These are phyloP conservation scores for Eucalyptus curtisii DNA, from an alignment of 345 rosid genomes.

Conservation along the genomic window DNA sequence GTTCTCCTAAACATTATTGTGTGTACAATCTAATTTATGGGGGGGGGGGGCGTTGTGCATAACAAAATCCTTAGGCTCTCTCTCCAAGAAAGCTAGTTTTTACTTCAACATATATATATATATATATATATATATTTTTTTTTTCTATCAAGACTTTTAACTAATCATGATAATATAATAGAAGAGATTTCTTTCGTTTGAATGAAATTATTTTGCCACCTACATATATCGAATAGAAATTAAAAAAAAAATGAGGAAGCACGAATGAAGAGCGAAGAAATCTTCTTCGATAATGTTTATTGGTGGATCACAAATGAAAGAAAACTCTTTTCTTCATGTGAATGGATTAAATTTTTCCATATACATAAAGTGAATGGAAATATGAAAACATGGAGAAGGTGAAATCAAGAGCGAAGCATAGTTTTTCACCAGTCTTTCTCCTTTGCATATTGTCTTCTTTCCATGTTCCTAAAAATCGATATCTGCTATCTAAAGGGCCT, in stretches of 20 bases:
- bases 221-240: too few species aligned
- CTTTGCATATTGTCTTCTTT: background rate
- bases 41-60: too few species aligned
- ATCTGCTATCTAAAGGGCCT: background rate
- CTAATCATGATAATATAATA: too few species aligned
- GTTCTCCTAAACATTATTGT: too few species aligned
- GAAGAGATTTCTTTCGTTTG: background rate
- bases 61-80: background rate
- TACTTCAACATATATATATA: background rate
- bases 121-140: too few species aligned
- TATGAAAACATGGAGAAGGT: background rate
- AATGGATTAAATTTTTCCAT: background rate
- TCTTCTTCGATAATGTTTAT: background rate
- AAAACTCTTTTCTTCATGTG: background rate
- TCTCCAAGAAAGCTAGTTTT: background rate
- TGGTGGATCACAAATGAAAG: background rate
- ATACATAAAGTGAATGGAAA: background rate
- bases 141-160: background rate
- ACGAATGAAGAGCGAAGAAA: background rate
- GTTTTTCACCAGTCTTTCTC: background rate
- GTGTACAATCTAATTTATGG: too few species aligned
- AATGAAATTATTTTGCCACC: background rate
- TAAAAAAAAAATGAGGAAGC: background rate
- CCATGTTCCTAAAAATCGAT: background rate
- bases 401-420: background rate